Base-by-base conservation (phyloP, 495 filamentous ascomycete genomes). In the Aspergillus bertholletiae region DNA sequence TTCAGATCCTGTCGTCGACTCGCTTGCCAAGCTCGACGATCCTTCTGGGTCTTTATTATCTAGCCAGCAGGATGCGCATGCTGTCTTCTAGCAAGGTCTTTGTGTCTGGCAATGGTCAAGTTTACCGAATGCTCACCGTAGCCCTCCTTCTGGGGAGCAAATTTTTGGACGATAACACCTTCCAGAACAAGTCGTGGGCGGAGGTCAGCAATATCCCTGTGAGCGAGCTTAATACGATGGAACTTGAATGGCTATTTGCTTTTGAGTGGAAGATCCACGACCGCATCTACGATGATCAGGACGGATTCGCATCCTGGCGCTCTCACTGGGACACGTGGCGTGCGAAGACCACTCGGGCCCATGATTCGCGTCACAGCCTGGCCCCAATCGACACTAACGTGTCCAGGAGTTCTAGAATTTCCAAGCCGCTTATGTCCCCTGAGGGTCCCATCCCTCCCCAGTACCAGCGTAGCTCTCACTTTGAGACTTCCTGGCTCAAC, bases 111-210 rank as follows among this genome's bases (percentile, higher is more conserved):
- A 86, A 86, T 65, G 86, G 84, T 40, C 85, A 93, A 63, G 82
- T 95, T 50, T 96, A 94, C 77, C 87, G 91, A 48, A 89, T 97
- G 83, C 80, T 97, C 50, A 97, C 92, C 13, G 88, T 92, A 50
- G 80, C 87, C 15, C 79, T 99, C 28, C 77, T 99, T 37, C 81
- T 99, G 28, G 94, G 92, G 48, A 97, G 92, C 78, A 99, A 99
- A 74, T 99, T 99, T 64, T 71, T 97, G 51, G 94, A 99, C 65
- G 94, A 99, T 71, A 97, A 97, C 72, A 99, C 94, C 15, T 99
- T 97, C 72, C 92, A 97, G 78, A 99, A 97, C 74, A 89, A 92
- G 50, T 97, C 95, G 7, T 99, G 94, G 94, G 88, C 95, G 4
- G 95, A 99, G 65, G 94, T 99, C 22, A 97, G 92, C 73, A 90